Base-by-base conservation (phyloP, 2,329 filamentous ascomycete genomes). In the Corynespora cassiicola region DNA sequence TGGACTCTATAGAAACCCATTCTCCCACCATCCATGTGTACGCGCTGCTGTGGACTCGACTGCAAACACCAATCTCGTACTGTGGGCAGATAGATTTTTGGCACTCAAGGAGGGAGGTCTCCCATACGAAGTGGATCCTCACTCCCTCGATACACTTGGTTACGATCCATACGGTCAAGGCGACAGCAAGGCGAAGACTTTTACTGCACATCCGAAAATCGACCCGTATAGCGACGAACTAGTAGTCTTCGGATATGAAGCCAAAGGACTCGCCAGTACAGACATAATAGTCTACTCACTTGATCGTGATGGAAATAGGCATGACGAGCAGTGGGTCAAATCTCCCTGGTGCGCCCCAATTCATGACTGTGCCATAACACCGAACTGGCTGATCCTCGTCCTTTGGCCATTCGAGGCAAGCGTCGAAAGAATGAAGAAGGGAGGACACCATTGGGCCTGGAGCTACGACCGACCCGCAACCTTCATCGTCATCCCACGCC, bases 161-260 rank as follows among this genome's bases (percentile, higher is more conserved):
- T 59, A 58, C 19, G 56, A 66, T 39, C 60, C 61, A 6, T 65
- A 61, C 31, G 52, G 45, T 7, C 59, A 67, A 34, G 38, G 66
- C 5, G 40, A 41, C 7, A 41, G 56, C 10, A 63, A 58, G 35
- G 56, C 63, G 3, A 65, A 68, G 20, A 56, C 54, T 2, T 50
- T 52, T 31, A 51, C 52, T 2, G 54, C 54, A 1, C 54, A 58
- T 17, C 54, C 54, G 2, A 54, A 58, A 36, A 10, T 52, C 8
- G 54, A 58, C 16, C 25, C 21, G 4, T 18, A 31, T 1, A 52
- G 40, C 2, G 33, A 37, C 2, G 54, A 58, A 15, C 27, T 58
- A 9, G 57, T 70, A 5, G 46, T 48, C 6, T 62, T 53, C 32
- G 61, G 59, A 14, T 68, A 69, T 35, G 60, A 64, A 31, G 65